These are phyloP conservation scores for Trichoderma afroharzianum DNA, from an alignment of 2,329 filamentous ascomycete species.

Conservation along the genomic window DNA sequence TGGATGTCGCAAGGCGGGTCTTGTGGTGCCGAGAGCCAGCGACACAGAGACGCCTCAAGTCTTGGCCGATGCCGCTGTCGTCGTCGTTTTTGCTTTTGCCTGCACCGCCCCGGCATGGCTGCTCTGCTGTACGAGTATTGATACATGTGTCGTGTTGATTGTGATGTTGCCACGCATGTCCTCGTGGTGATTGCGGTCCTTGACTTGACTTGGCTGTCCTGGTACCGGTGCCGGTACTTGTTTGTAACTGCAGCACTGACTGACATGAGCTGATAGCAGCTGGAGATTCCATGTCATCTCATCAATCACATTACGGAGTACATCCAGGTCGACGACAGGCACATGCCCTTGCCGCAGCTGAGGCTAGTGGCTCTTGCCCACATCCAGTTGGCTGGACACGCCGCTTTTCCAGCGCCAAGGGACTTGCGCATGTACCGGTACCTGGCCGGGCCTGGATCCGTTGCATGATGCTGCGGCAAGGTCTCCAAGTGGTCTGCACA, in stretches of 20 bases:
- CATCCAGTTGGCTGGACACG: background rate
- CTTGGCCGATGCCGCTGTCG: background rate
- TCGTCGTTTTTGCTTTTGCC: background rate
- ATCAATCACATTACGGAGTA: background rate
- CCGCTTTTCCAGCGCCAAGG: background rate
- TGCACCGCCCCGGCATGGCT: background rate
- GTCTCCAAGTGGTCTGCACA: background rate
- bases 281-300: background rate
- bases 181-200: background rate
- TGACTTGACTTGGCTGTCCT: no score
- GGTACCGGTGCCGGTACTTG: background rate
- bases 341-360: background rate
- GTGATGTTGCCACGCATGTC: background rate
- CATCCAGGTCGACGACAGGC: background rate
- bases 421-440: background rate
- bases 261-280: background rate
- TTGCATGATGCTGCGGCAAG: background rate
- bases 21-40: background rate
- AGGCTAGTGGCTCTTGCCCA: background rate
- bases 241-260: background rate
- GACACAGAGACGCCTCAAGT: background rate
- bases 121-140: background rate
- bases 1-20: slow-evolving; percentile 1
- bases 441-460: background rate
- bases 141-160: background rate